A percentile compares a stretch with the other conserved stretches of the same genome.
Evolutionary conservation across 768 basidiomycete genomes (phyloP).

Genomic region (Boletus pseudopeckii): DNA sequence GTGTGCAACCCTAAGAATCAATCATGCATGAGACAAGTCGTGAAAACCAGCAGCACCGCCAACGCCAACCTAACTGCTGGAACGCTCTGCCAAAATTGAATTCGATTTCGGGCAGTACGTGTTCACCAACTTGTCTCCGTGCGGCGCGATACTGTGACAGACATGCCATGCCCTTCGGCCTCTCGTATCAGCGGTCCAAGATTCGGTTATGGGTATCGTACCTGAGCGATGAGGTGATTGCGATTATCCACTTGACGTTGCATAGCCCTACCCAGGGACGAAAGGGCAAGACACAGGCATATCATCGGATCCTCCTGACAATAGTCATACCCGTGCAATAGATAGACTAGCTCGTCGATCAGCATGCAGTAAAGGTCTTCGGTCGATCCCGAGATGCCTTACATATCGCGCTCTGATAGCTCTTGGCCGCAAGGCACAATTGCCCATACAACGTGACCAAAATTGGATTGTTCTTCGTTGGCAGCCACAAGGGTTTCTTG

Average conservation of each 20-base stretch:
- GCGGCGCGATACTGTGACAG: conserved; percentile 71
- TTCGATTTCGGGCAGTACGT: conserved; percentile 68
- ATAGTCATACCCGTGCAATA: conserved; percentile 80
- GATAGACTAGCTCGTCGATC: conserved; percentile 35
- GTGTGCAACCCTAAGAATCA: conserved; percentile 79
- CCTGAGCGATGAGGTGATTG: conserved; percentile 64
- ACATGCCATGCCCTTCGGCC: conserved; percentile 77
- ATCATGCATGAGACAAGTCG: neutral
- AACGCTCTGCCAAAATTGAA: conserved; percentile 82
- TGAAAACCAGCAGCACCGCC: neutral
- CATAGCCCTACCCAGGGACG: conserved; percentile 87
- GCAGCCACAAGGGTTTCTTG: neutral
- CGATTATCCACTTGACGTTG: conserved; percentile 93
- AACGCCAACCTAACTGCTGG: conserved; percentile 1
- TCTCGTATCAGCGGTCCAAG: neutral
- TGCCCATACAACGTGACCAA: conserved; percentile 76
- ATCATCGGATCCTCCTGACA: conserved; percentile 83
- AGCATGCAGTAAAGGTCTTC: neutral
- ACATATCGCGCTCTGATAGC: conserved; percentile 91
- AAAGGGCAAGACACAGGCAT: conserved; percentile 76
- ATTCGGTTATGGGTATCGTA: neutral
- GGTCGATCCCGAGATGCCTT: conserved; percentile 28
- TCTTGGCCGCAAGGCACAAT: conserved; percentile 74
- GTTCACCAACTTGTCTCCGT: conserved; percentile 40
- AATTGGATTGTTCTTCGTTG: conserved; percentile 55